Evolutionary conservation across 2,329 filamentous ascomycete species (phyloP), one percentile per base, ranked within the genome.

Genomic region (Beauveria australis): DNA sequence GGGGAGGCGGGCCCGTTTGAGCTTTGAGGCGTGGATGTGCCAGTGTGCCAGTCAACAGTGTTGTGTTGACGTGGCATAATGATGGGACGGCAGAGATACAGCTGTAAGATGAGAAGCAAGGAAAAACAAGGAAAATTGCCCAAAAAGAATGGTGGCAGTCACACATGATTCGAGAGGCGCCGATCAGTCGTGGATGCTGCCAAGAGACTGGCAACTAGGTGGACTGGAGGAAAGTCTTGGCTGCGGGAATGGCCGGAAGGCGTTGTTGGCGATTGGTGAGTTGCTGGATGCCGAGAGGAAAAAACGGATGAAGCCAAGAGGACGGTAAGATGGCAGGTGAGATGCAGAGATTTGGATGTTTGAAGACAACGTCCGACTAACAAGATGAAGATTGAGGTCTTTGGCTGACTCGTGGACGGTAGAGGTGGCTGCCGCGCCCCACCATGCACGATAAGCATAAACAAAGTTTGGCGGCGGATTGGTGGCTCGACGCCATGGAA

Each of bases 381-480:
- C n/a, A 3, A 14, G 10, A 8, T 53, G 33, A 6, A 9, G 1
- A 19, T 30, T 14, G 3, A 47, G 10, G 44, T 47, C 22, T 37
- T 37, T 37, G 5, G 33, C 33, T 37, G 33, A 37, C 33, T 37
- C 33, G 33, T 37, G 12, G 30, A 33, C 10, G 30, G 30, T 12
- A 33, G 30, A 33, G 30, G 12, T 14, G 33, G 12, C 33, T 37
- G 33, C 5, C 33, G 33, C 33, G 33, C 33, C 33, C 33, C 33
- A 37, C 33, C 33, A 37, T 26, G 10, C 2, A 26, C 33, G 30
- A 58, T 58, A 58, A 58, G 55, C 55, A 58, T 58, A 51, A 58
- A 51, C 18, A 37, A 37, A 22, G 5, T 28, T 28, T 48, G 19
- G 44, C 9, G 33, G 33, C 7, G 49, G 30, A n/a, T n/a, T 37